Conservation (phyloP, 2,329 filamentous ascomycete genomes). For the Fusarium buxicola region DNA sequence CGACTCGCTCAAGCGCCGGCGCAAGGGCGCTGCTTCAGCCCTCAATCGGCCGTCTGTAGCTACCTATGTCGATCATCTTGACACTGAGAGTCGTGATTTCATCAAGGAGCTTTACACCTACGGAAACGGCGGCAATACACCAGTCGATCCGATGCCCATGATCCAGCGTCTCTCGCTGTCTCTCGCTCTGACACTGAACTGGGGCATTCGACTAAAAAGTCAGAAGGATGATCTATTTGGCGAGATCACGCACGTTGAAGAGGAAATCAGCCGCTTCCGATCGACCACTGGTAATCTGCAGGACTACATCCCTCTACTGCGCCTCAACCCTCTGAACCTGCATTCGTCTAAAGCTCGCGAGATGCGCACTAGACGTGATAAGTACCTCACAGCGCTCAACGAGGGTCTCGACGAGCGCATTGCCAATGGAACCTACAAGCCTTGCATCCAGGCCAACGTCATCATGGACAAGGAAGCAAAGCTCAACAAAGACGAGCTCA, state of each 20-base stretch:
- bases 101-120: constrained; percentile 69
- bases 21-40: constrained; percentile 74
- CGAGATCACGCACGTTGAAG: constrained; percentile 72
- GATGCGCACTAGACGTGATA: constrained; percentile 69
- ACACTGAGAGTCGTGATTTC: constrained; percentile 72
- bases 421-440: constrained; percentile 68
- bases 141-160: constrained; percentile 75
- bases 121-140: constrained; percentile 63
- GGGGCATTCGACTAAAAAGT: constrained; percentile 69
- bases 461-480: constrained; percentile 73
- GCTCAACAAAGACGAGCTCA: constrained; percentile 71
- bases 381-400: constrained; percentile 69
- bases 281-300: constrained; percentile 71
- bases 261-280: constrained; percentile 68
- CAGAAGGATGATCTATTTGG: constrained; percentile 70
- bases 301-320: constrained; percentile 69
- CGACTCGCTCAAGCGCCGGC: constrained; percentile 71
- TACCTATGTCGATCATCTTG: constrained; percentile 71
- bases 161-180: constrained; percentile 73
- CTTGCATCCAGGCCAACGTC: constrained; percentile 75
- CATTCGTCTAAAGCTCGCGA: constrained; percentile 69
- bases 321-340: constrained; percentile 70
- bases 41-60: constrained; percentile 73
- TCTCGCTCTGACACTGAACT: constrained; percentile 73
- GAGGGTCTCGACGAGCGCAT: constrained; percentile 69